Percentiles rank a stretch among this genome's conserved stretches.
phyloP scores from a whole-genome alignment of 805 yeast genomes.

The Spathaspora sp. region DNA sequence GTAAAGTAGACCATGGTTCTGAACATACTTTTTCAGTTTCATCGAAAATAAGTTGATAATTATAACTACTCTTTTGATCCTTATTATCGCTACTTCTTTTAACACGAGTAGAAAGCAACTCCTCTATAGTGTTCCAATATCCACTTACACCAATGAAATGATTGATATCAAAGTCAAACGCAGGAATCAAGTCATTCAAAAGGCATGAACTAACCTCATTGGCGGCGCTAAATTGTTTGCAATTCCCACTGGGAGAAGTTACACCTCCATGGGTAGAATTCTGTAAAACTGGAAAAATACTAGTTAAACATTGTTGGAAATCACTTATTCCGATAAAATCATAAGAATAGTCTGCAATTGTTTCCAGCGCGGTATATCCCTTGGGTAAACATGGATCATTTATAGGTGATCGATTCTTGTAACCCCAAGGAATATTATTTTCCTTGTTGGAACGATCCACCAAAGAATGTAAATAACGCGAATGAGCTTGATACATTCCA shows the following conservation, averaged over 20 bases:
- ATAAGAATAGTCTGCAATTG: conserved; percentile 21
- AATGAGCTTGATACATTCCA: conserved; percentile 57
- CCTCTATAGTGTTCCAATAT: conserved; percentile 60
- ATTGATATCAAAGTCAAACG: conserved; percentile 53
- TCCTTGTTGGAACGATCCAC: conserved; percentile 16
- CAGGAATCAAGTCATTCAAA: conserved; percentile 49
- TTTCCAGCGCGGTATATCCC: conserved; percentile 28
- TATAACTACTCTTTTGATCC: conserved; percentile 31
- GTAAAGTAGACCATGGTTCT: conserved; percentile 33
- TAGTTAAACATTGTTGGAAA: conserved; percentile 43
- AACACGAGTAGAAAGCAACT: conserved; percentile 30
- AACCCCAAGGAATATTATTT: conserved; percentile 12
- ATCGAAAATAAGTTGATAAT: conserved; percentile 39
- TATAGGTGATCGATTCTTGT: conserved; percentile 24
- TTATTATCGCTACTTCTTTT: conserved; percentile 3
- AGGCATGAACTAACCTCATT: conserved; percentile 44
- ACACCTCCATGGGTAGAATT: conserved; percentile 25
- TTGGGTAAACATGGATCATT: conserved; percentile 59
- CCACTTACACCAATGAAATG: conserved; percentile 66
- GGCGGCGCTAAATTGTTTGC: conserved; percentile 28
- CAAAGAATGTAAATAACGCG: conserved; percentile 40
- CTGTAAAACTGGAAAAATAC: conserved; percentile 44
- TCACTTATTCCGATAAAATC: conserved; percentile 53
- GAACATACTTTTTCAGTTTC: conserved; percentile 49
- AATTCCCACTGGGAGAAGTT: conserved; percentile 17